Conservation (phyloP, 1,139 yeast genomes). For the Nakaseomyces sp. region DNA sequence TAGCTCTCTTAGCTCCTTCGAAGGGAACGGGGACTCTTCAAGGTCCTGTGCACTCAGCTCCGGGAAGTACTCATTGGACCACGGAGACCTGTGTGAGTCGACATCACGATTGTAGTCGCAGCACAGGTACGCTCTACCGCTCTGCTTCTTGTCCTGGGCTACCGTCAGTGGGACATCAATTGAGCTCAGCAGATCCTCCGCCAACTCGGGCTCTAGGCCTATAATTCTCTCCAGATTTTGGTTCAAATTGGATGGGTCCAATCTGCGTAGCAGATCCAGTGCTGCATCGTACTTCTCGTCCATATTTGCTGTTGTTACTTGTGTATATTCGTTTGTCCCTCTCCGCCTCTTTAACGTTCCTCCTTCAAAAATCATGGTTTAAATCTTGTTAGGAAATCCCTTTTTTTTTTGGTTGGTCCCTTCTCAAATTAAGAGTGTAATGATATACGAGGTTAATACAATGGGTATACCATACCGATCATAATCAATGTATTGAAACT, state of each 20-base stretch:
- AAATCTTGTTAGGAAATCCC: no score
- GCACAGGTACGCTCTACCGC: constrained; percentile 56
- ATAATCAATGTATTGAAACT: no score
- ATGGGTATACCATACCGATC: no score
- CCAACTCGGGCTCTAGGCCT: constrained; percentile 67
- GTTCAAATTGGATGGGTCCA: constrained; percentile 66
- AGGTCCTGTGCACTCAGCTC: constrained; percentile 44
- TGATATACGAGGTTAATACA: no score
- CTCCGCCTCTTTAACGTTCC: no score
- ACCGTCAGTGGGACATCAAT: constrained; percentile 78
- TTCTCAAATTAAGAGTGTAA: no score
- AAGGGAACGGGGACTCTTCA: constrained; percentile 64
- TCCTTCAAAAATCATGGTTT: no score
- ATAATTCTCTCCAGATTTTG: constrained; percentile 61
- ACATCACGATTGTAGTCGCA: constrained; percentile 96
- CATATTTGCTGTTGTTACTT: neutral
- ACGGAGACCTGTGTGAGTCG: constrained; percentile 86
- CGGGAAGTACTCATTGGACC: constrained; percentile 78
- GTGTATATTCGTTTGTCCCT: no score
- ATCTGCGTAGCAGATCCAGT: constrained; percentile 73
- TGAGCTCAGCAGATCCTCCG: constrained; percentile 78
- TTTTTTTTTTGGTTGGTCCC: no score
- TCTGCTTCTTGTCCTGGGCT: constrained; percentile 40
- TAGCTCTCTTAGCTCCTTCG: constrained; percentile 55
- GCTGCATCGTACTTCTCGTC: constrained; percentile 65